Evolutionary conservation across 2,329 filamentous ascomycete genomes (phyloP).

Genomic region (Apiospora saccharicola): DNA sequence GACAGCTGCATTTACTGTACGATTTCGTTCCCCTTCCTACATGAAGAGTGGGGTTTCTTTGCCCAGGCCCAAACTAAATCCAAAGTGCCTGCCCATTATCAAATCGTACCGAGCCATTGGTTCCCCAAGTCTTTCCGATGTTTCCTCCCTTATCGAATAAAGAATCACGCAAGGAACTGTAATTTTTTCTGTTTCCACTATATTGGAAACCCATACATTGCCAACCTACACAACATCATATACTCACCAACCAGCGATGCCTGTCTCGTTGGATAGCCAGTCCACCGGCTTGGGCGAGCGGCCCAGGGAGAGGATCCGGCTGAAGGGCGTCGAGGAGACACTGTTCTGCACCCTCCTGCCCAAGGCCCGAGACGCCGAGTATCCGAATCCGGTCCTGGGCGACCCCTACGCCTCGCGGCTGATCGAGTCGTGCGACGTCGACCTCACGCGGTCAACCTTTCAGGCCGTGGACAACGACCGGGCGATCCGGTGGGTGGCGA

Average conservation of each 20-base stretch:
- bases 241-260: not conserved
- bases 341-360: conserved; percentile 7
- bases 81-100: not conserved
- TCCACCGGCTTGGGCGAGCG: not conserved
- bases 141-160: no score
- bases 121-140: not conserved
- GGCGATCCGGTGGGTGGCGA: conserved; percentile 6
- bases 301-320: conserved; percentile 23
- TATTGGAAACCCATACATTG: not conserved
- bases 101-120: not conserved
- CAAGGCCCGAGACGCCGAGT: conserved; percentile 15
- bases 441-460: conserved; percentile 21
- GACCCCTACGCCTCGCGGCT: conserved; percentile 24
- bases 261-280: not conserved
- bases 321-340: conserved; percentile 25
- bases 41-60: not conserved
- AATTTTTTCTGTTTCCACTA: not conserved
- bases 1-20: not conserved
- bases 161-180: not conserved
- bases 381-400: conserved; percentile 22
- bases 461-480: conserved; percentile 23
- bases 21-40: not conserved
- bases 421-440: conserved; percentile 23
- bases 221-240: not conserved
- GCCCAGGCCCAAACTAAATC: not conserved